A percentile compares a stretch with the other conserved stretches of the same genome.
Conservation (phyloP, 2,329 filamentous ascomycete species). For the Calonectria henricotiae region DNA sequence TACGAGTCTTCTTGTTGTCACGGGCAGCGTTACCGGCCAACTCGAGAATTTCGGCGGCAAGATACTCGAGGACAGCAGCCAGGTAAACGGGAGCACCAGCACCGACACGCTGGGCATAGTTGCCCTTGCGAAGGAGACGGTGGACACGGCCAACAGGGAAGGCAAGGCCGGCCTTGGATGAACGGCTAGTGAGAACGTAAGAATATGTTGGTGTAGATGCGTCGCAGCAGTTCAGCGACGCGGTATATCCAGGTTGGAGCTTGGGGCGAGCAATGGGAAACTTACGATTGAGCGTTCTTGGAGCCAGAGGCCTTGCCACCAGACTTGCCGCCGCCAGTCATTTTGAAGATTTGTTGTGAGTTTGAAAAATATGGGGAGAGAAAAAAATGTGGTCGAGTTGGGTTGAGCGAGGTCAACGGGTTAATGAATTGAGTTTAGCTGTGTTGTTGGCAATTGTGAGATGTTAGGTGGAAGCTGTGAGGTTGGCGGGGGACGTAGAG, state of each 20-base stretch:
- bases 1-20: slow-evolving; percentile 99
- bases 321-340: slow-evolving; percentile 99
- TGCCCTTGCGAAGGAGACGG: slow-evolving; percentile 98
- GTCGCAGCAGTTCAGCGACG: not conserved
- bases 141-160: slow-evolving; percentile 99
- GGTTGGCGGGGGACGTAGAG: slow-evolving; percentile 64
- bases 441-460: slow-evolving; percentile 60
- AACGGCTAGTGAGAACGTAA: slow-evolving; percentile 77
- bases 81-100: slow-evolving; percentile 98
- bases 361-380: slow-evolving; percentile 34
- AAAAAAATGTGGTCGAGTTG: slow-evolving; percentile 42
- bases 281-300: slow-evolving; percentile 99
- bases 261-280: not conserved
- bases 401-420: slow-evolving; percentile 47
- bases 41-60: slow-evolving; percentile 98
- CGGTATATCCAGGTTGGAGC: slow-evolving; percentile 23
- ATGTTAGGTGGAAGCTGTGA: slow-evolving; percentile 57
- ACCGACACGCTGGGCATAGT: slow-evolving; percentile 99
- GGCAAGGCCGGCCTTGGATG: slow-evolving; percentile 98
- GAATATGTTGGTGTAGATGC: slow-evolving; percentile 13
- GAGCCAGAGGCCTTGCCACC: slow-evolving; percentile 99
- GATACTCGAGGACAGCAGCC: slow-evolving; percentile 97
- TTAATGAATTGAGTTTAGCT: slow-evolving; percentile 55
- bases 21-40: slow-evolving; percentile 98
- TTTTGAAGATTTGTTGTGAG: slow-evolving; percentile 75